These are phyloP conservation scores for Cudoniella acicularis DNA, from an alignment of 495 filamentous ascomycete genomes.

Conservation along the genomic window DNA sequence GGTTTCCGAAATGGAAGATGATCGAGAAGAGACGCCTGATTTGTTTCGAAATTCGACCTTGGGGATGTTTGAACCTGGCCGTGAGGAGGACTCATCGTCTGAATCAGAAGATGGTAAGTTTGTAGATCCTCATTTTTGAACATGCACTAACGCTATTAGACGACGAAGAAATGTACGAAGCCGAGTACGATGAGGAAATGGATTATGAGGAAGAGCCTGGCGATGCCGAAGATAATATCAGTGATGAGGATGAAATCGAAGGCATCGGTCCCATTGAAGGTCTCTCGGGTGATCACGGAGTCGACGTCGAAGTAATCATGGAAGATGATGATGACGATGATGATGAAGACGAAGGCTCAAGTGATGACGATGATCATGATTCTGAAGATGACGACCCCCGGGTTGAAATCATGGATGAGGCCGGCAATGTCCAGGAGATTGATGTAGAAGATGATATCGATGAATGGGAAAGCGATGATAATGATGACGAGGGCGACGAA, in stretches of 20 bases:
- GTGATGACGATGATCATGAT: slow-evolving; percentile 53
- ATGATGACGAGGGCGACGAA: slow-evolving; percentile 38
- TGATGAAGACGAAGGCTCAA: slow-evolving; percentile 60
- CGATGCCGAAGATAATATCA: slow-evolving; percentile 84
- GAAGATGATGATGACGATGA: slow-evolving; percentile 65
- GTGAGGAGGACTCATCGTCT: slow-evolving; percentile 74
- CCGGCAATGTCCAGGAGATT: slow-evolving; percentile 36
- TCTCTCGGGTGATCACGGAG: slow-evolving; percentile 68
- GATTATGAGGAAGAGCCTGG: slow-evolving; percentile 80
- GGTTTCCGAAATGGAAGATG: slow-evolving; percentile 79
- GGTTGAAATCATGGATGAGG: slow-evolving; percentile 56
- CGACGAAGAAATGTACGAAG: slow-evolving; percentile 80
- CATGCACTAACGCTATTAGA: slow-evolving; percentile 36
- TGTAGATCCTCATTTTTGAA: not conserved
- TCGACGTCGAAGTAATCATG: slow-evolving; percentile 82
- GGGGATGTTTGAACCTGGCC: slow-evolving; percentile 85
- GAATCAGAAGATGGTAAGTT: slow-evolving; percentile 55
- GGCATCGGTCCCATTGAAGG: slow-evolving; percentile 85
- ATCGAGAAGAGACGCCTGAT: slow-evolving; percentile 94
- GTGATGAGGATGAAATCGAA: slow-evolving; percentile 81
- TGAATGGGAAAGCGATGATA: slow-evolving; percentile 53
- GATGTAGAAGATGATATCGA: slow-evolving; percentile 45
- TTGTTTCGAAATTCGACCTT: slow-evolving; percentile 94
- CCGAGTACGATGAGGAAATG: slow-evolving; percentile 84
- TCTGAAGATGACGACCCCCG: slow-evolving; percentile 45